These are phyloP conservation scores for Triangularia setosa DNA, from an alignment of 2,329 filamentous ascomycete genomes.

Conservation along the genomic window DNA sequence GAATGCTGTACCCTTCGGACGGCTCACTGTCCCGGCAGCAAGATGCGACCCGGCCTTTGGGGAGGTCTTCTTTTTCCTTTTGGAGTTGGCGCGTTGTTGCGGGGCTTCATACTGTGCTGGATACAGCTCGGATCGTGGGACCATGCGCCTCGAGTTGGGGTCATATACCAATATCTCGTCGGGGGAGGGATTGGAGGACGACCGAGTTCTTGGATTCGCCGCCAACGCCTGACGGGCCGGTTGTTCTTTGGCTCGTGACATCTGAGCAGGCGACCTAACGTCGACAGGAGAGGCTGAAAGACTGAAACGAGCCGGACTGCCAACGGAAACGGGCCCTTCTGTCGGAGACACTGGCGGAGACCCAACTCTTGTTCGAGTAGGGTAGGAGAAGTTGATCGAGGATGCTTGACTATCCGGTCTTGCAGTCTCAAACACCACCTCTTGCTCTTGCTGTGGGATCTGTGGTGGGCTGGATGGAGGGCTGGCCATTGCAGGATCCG, in stretches of 20 bases:
- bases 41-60: conserved; percentile 44
- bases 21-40: conserved; percentile 50
- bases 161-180: conserved; percentile 56
- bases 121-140: conserved; percentile 44
- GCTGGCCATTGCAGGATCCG: conserved; percentile 39
- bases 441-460: conserved; percentile 12
- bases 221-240: conserved; percentile 1
- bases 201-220: conserved; percentile 25
- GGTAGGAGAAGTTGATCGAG: conserved; percentile 59
- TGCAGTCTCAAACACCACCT: conserved; percentile 25
- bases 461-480: conserved; percentile 29
- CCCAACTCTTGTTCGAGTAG: conserved; percentile 40
- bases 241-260: conserved; percentile 16
- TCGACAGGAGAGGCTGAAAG: conserved; percentile 6
- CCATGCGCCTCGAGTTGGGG: conserved; percentile 62
- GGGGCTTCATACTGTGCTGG: conserved; percentile 42
- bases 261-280: conserved; percentile 17
- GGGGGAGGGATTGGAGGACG: conserved; percentile 27
- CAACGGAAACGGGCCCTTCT: conserved; percentile 7
- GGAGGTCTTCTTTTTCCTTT: conserved; percentile 39
- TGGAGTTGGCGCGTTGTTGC: conserved; percentile 34
- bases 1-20: conserved; percentile 40
- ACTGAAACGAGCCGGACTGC: conserved; percentile 6
- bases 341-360: conserved; percentile 37
- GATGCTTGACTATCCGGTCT: conserved; percentile 46